Percentiles rank a stretch among this genome's conserved stretches.
These are phyloP conservation scores for Taphrina wiesneri DNA, from an alignment of 1,139 yeast species.

Conservation along the genomic window DNA sequence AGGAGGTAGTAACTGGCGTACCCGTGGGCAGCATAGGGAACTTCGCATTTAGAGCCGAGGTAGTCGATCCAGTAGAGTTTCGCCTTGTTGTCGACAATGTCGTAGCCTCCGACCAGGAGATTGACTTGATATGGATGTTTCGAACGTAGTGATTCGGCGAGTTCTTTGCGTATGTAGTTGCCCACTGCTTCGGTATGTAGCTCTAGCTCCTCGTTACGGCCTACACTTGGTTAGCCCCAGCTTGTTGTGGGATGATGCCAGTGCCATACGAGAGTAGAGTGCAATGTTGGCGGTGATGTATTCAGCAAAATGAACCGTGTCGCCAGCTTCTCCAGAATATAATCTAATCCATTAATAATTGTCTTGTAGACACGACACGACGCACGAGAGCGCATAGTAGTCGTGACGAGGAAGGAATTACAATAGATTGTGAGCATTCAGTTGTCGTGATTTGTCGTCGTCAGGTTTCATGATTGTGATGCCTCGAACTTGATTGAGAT, in stretches of 20 bases:
- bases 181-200: constrained; percentile 83
- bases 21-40: constrained; percentile 97
- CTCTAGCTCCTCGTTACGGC: constrained; percentile 75
- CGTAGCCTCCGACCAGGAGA: constrained; percentile 82
- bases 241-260: neutral
- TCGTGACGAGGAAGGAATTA: neutral
- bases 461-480: constrained; percentile 80
- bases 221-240: constrained; percentile 41
- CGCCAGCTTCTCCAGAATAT: constrained; percentile 95
- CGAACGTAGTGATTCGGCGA: constrained; percentile 84
- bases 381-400: neutral
- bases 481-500: constrained; percentile 92
- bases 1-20: constrained; percentile 93
- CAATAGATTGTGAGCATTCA: constrained; percentile 75
- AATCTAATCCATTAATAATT: constrained; percentile 49
- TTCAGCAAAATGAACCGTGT: constrained; percentile 52
- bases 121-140: constrained; percentile 93
- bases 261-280: constrained; percentile 45
- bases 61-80: constrained; percentile 88
- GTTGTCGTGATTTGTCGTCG: constrained; percentile 82
- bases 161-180: constrained; percentile 79
- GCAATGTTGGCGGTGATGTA: constrained; percentile 77
- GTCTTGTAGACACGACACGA: neutral
- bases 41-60: constrained; percentile 82
- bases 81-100: constrained; percentile 62